These are phyloP conservation scores for Backusella mclennaniae DNA, from an alignment of 192 early-diverging fungal genomes.

Conservation along the genomic window DNA sequence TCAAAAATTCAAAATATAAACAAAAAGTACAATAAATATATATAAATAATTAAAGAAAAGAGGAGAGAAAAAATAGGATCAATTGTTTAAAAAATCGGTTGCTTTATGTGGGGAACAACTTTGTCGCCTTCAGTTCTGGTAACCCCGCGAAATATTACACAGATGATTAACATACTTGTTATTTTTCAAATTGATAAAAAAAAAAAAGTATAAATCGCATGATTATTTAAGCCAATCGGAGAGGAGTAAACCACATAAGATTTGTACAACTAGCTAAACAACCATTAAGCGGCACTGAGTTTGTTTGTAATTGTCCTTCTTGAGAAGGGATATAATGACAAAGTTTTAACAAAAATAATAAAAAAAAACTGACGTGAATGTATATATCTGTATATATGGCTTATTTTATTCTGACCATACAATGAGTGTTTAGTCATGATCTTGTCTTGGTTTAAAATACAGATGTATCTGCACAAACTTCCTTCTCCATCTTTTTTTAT, in stretches of 20 bases:
- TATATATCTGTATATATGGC: not conserved
- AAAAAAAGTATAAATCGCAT: conserved; percentile 14
- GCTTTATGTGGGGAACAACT: not conserved
- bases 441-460: not conserved
- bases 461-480: not conserved
- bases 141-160: not conserved
- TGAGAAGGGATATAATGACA: not conserved
- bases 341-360: not conserved
- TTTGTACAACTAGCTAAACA: not conserved
- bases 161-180: not conserved
- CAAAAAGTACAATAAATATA: not conserved
- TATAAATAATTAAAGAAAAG: not conserved
- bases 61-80: not conserved
- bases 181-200: not conserved
- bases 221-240: conserved; percentile 19
- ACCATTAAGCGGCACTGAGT: not conserved
- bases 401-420: not conserved
- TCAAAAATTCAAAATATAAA: not conserved
- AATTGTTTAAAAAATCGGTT: not conserved
- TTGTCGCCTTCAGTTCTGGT: not conserved
- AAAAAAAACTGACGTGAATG: not conserved
- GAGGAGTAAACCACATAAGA: not conserved
- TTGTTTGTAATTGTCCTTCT: not conserved
- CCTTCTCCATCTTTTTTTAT: not conserved
- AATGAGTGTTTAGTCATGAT: not conserved